phyloP scores from a whole-genome alignment of 2,329 filamentous ascomycete genomes.

The Xylariaceae sp. region DNA sequence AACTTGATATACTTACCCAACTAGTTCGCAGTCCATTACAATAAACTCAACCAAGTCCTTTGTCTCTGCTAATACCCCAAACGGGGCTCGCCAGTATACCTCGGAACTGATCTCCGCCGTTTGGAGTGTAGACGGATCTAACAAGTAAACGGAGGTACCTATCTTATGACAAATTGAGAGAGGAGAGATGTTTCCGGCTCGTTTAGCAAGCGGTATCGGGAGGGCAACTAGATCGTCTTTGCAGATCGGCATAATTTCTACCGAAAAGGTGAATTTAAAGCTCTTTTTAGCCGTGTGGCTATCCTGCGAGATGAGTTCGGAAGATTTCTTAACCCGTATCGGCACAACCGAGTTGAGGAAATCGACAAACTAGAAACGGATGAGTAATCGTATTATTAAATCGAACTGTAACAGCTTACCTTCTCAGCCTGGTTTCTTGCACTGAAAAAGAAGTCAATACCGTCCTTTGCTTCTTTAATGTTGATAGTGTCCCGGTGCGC shows the following conservation, averaged over 20 bases:
- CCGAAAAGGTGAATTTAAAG: slow-evolving; percentile 93
- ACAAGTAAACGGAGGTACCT: slow-evolving; percentile 85
- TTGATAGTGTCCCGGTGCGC: slow-evolving; percentile 95
- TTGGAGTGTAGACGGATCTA: slow-evolving; percentile 91
- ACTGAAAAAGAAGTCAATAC: slow-evolving; percentile 94
- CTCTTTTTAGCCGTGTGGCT: slow-evolving; percentile 88
- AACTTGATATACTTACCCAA: slow-evolving; percentile 47
- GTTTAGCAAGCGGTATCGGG: slow-evolving; percentile 86
- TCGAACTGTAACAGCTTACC: background rate
- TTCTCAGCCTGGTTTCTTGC: slow-evolving; percentile 90
- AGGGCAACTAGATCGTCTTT: slow-evolving; percentile 97
- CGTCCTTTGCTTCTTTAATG: slow-evolving; percentile 96
- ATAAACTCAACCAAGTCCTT: slow-evolving; percentile 90
- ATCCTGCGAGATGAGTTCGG: slow-evolving; percentile 93
- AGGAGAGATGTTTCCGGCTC: slow-evolving; percentile 86
- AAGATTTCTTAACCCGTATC: slow-evolving; percentile 80
- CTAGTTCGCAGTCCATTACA: slow-evolving; percentile 89
- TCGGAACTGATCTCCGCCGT: slow-evolving; percentile 83
- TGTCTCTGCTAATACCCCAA: slow-evolving; percentile 82
- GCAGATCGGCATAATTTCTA: slow-evolving; percentile 91
- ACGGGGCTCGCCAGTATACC: slow-evolving; percentile 91
- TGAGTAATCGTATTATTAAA: background rate
- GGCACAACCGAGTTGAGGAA: slow-evolving; percentile 85
- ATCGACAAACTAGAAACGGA: slow-evolving; percentile 69
- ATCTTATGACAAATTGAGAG: slow-evolving; percentile 86